Base-by-base conservation (phyloP, 2,329 filamentous ascomycete genomes). In the Epichloe gansuensis region DNA sequence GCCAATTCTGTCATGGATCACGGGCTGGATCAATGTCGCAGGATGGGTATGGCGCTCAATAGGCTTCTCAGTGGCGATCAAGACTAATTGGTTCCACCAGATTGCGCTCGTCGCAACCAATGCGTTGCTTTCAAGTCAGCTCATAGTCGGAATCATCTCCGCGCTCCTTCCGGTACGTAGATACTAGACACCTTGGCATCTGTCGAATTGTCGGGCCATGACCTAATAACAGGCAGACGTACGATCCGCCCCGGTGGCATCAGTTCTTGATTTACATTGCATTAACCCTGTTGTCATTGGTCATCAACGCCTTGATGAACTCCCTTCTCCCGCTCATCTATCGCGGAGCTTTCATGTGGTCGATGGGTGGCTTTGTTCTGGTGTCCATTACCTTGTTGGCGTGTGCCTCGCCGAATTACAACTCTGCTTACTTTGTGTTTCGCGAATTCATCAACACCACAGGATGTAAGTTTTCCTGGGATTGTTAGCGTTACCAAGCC, bases 321-420 rank as follows among this genome's bases (percentile, higher is more conserved):
- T 63, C 61, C 0, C n/a, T 65, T 0, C 56, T 66, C 0, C 64
- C 64, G 2, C 52, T 57, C 2, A 60, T 87, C 57, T 87, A 83
- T 58, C 56, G 72, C 56, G 72, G 74, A 17, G 84, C 84, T 0
- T 82, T 89, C 54, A 74, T 79, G 31, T 88, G 84, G 84, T 85
- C 80, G 0, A 71, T 88, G 2, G 66, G 73, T 2, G 85, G 85
- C 0, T 87, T 88, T 57, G 69, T 77, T 15, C 69, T 87, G 50
- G 84, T 88, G 50, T 84, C 73, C 42, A 85, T 87, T 54, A 84
- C 83, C 0, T 70, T 85, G 0, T 70, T 89, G 36, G 74, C 81
- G 2, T 84, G 80, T 57, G 73, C 82, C 0, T 76, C 82, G 2
- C 81, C 81, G 0, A 71, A 82, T 55, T 88, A 78, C 61, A 63